A percentile compares a stretch with the other conserved stretches of the same genome.
These are phyloP conservation scores for Calonectria pteridis DNA, from an alignment of 2,329 filamentous ascomycete species.

Conservation along the genomic window DNA sequence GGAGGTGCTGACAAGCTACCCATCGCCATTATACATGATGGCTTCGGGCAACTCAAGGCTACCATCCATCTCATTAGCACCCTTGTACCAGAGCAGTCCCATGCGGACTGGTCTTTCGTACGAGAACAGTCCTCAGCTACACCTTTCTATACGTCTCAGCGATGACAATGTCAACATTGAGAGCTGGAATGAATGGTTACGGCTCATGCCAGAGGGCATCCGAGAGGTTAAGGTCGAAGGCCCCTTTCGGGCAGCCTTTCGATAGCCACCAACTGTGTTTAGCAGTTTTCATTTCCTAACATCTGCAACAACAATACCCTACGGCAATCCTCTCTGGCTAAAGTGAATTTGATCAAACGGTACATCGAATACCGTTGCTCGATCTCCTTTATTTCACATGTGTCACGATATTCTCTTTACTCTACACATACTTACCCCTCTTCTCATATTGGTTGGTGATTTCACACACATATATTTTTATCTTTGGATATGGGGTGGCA, in stretches of 20 bases:
- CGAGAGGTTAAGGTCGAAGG: slow-evolving; percentile 68
- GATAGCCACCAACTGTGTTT: slow-evolving; percentile 22
- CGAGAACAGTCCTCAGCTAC: slow-evolving; percentile 62
- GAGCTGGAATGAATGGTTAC: slow-evolving; percentile 69
- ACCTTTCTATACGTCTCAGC: slow-evolving; percentile 63
- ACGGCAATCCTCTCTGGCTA: background rate
- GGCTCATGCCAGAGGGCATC: slow-evolving; percentile 69
- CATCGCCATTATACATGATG: slow-evolving; percentile 68
- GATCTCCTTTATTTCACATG: background rate
- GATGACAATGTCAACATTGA: slow-evolving; percentile 66
- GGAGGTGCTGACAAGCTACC: slow-evolving; percentile 62
- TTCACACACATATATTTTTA: slow-evolving; percentile 30
- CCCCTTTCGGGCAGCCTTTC: slow-evolving; percentile 53
- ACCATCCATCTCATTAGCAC: slow-evolving; percentile 68
- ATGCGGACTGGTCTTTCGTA: slow-evolving; percentile 54
- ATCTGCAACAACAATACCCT: background rate
- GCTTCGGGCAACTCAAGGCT: slow-evolving; percentile 65
- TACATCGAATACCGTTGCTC: background rate
- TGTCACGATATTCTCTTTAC: slow-evolving; percentile 15
- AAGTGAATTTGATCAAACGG: background rate
- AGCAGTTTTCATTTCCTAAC: background rate
- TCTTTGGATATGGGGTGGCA: slow-evolving; percentile 36
- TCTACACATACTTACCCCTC: slow-evolving; percentile 22
- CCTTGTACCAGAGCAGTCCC: slow-evolving; percentile 58
- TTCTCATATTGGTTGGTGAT: slow-evolving; percentile 25